Evolutionary conservation across 139 green algal species (phyloP), one percentile per base, ranked within the genome.

Genomic region (Tetradesmus obliquus): DNA sequence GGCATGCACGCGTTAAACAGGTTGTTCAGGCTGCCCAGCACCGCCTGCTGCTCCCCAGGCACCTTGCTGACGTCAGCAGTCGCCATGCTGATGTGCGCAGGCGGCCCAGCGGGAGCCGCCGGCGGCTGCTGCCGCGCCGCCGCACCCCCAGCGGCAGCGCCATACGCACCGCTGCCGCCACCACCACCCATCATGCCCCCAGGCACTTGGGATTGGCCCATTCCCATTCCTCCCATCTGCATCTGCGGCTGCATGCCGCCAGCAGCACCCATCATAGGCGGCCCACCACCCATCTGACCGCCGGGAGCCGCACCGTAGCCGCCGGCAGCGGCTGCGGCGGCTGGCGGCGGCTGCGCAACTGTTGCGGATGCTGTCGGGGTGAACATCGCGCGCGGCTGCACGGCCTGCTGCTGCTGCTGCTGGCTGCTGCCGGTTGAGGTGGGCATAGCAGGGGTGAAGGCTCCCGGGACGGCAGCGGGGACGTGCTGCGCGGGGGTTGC

Each of bases 1-100:
- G 92, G 94, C 89, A 94, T 54, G 81, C 93, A 97, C 22, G 92
- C 88, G 66, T 96, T 93, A 93, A 97, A 99, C 22, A 99, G 95
- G 58, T 90, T 91, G 10, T 86, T 95, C 2, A 99, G 94, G 13
- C 95, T 93, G 12, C 87, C 62, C 1, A 99, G 93, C 0, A 99
- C 93, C 0, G 94, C 89, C 82, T 94, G 91, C 87, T 97, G 92
- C 15, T 98, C 94, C 1, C 93, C 84, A 0, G 95, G 87, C 45
- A 98, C 95, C 69, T 93, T 92, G 54, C 92, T 95, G 17, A 93
- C 96, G 87, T 98, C 96, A 8, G 94, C 96, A 55, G 90, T 98
- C 2, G 88, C 57, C 15, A 99, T 93, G 51, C 82, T 95, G 74
- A 97, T 95, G 91, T 97, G 97, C 66, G 96, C 85, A 5, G 97